Evolutionary conservation across 805 yeast species (phyloP).

Genomic region (Metschnikowia henanensis): DNA sequence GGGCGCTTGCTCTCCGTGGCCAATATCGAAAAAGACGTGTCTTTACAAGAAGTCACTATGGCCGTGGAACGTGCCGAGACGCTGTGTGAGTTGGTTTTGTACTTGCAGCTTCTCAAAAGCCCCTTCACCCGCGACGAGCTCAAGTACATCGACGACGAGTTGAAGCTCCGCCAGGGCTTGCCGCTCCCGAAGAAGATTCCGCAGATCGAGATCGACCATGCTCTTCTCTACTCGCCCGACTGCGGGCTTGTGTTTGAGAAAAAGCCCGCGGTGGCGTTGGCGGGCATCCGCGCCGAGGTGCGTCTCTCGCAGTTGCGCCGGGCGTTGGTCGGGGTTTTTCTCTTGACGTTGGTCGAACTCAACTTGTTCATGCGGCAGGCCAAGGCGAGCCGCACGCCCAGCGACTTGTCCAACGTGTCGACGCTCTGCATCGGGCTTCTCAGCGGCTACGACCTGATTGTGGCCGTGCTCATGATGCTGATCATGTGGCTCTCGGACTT

Average conservation of each 20-base stretch:
- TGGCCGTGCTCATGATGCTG: conserved; percentile 61
- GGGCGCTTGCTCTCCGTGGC: conserved; percentile 46
- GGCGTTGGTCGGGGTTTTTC: conserved; percentile 45
- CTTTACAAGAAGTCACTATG: conserved; percentile 37
- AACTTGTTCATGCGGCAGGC: conserved; percentile 65
- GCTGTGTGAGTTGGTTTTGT: conserved; percentile 72
- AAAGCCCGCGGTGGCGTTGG: conserved; percentile 18
- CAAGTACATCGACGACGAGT: conserved; percentile 66
- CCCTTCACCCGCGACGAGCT: conserved; percentile 52
- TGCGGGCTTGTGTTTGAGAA: conserved; percentile 62
- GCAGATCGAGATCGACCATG: conserved; percentile 49
- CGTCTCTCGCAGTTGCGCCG: conserved; percentile 34
- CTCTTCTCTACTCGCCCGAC: conserved; percentile 81
- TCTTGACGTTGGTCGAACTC: conserved; percentile 51
- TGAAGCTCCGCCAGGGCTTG: conserved; percentile 71
- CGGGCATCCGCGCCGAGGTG: conserved; percentile 63
- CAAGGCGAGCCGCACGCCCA: conserved; percentile 73
- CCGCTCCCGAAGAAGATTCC: conserved; percentile 64
- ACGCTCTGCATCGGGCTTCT: conserved; percentile 53
- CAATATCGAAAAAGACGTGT: conserved; percentile 36
- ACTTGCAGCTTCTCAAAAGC: conserved; percentile 68
- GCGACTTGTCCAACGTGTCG: conserved; percentile 72
- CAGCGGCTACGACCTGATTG: conserved; percentile 69
- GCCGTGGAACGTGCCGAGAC: conserved; percentile 32
- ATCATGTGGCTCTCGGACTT: conserved; percentile 50